These are phyloP conservation scores for Pulveroboletus sp. DNA, from an alignment of 1,284 basidiomycete genomes.

Conservation along the genomic window DNA sequence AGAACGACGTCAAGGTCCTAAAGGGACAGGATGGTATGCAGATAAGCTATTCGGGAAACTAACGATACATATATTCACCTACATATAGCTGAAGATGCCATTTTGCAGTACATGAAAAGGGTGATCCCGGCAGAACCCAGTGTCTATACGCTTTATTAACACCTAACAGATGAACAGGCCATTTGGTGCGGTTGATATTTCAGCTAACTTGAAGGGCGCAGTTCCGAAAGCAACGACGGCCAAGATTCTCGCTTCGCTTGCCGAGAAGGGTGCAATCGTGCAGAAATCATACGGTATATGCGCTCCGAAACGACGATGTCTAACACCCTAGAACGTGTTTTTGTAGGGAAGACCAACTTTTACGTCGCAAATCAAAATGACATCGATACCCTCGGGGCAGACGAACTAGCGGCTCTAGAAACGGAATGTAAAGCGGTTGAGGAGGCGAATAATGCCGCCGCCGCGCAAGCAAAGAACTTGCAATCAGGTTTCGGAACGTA, in stretches of 20 bases:
- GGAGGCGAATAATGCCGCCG: conserved; percentile 58
- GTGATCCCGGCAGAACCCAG: conserved; percentile 37
- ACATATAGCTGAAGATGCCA: conserved; percentile 62
- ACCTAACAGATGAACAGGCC: conserved; percentile 67
- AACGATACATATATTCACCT: background rate
- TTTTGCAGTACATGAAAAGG: conserved; percentile 72
- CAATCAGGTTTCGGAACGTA: conserved; percentile 26
- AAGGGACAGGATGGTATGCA: conserved; percentile 69
- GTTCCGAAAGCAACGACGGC: conserved; percentile 81
- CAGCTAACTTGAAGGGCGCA: conserved; percentile 84
- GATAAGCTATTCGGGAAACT: background rate
- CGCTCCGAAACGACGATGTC: background rate
- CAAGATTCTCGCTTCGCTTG: conserved; percentile 76
- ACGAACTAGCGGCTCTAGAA: conserved; percentile 59
- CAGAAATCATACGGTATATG: conserved; percentile 76
- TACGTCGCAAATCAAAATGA: conserved; percentile 78
- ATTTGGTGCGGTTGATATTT: conserved; percentile 81
- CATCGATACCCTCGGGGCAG: conserved; percentile 57
- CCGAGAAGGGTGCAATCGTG: conserved; percentile 73
- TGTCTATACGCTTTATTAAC: conserved; percentile 3
- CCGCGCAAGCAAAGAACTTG: conserved; percentile 43
- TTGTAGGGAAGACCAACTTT: conserved; percentile 77
- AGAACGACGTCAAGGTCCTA: conserved; percentile 53
- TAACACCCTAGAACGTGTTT: background rate
- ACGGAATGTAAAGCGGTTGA: conserved; percentile 55